Conservation (phyloP, 331 rosid genomes). For the Ulmus americana region DNA sequence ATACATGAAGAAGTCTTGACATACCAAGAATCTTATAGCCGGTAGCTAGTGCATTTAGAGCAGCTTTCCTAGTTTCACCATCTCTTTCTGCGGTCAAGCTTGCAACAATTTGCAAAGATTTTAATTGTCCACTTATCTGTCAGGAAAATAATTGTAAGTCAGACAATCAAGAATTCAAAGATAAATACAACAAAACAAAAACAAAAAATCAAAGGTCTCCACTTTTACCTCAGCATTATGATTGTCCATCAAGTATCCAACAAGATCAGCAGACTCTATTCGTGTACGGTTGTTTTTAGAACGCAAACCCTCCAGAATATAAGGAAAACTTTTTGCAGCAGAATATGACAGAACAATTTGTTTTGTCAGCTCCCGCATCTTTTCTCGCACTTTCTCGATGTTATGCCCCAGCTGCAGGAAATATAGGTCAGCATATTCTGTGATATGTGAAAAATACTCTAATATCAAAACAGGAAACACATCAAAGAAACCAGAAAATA, state of each 20-base stretch:
- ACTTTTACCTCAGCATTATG: constrained; percentile 77
- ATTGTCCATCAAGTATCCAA: constrained; percentile 82
- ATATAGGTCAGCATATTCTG: constrained; percentile 14
- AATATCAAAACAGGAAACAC: neutral
- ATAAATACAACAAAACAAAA: neutral
- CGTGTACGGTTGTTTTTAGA: constrained; percentile 96
- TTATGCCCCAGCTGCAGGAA: constrained; percentile 87
- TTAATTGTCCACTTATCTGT: constrained; percentile 89
- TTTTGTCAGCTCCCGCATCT: constrained; percentile 86
- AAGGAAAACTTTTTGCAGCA: constrained; percentile 81
- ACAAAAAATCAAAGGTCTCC: neutral
- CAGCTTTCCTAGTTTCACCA: constrained; percentile 94
- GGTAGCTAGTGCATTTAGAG: constrained; percentile 85
- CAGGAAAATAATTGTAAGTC: constrained; percentile 24
- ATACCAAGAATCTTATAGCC: constrained; percentile 97
- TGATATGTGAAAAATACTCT: constrained; percentile 8
- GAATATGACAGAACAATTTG: constrained; percentile 67
- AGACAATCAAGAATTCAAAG: neutral
- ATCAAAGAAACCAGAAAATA: neutral
- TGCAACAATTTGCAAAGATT: constrained; percentile 86
- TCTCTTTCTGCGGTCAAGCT: constrained; percentile 95
- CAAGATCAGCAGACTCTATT: constrained; percentile 85
- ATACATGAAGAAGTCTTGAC: constrained; percentile 15
- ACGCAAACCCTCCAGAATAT: constrained; percentile 89
- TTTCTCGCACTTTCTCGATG: constrained; percentile 86